A percentile compares a stretch with the other conserved stretches of the same genome.
These are phyloP conservation scores for Cutaneotrichosporon sp. DNA, from an alignment of 1,284 basidiomycete species.

Conservation along the genomic window DNA sequence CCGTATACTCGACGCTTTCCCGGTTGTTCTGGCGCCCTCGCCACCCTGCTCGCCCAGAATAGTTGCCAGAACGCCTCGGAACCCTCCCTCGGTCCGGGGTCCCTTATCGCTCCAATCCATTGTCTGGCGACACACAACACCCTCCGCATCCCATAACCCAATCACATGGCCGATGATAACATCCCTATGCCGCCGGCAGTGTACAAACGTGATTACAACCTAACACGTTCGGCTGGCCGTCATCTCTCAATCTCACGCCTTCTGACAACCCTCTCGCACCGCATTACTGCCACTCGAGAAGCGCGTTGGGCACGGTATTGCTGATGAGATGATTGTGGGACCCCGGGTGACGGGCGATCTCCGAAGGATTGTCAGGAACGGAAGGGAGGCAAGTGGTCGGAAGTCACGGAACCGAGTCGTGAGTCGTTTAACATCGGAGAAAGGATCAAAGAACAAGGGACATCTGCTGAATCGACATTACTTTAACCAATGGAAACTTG, in stretches of 20 bases:
- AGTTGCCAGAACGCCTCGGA: neutral
- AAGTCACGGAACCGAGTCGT: neutral
- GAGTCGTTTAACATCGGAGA: too few species aligned
- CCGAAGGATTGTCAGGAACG: conserved; percentile 1
- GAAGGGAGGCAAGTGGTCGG: neutral
- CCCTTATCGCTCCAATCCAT: conserved; percentile 3
- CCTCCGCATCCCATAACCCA: neutral
- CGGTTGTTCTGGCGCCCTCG: neutral
- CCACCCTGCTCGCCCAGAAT: neutral
- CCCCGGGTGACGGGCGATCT: neutral
- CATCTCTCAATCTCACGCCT: neutral
- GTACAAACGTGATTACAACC: neutral
- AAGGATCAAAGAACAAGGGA: too few species aligned
- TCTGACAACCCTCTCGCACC: too few species aligned
- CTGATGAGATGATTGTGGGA: neutral
- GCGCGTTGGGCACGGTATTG: neutral
- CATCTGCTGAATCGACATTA: too few species aligned
- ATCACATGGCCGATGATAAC: neutral
- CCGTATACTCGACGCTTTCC: too few species aligned
- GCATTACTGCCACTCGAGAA: neutral
- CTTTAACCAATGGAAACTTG: too few species aligned
- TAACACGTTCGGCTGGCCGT: neutral
- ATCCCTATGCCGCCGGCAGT: neutral
- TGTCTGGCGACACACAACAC: neutral
- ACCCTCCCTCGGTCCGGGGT: neutral